A percentile compares a stretch with the other conserved stretches of the same genome.
Evolutionary conservation across 1,139 yeast genomes (phyloP).

Genomic region (Komagataea norvegica): DNA sequence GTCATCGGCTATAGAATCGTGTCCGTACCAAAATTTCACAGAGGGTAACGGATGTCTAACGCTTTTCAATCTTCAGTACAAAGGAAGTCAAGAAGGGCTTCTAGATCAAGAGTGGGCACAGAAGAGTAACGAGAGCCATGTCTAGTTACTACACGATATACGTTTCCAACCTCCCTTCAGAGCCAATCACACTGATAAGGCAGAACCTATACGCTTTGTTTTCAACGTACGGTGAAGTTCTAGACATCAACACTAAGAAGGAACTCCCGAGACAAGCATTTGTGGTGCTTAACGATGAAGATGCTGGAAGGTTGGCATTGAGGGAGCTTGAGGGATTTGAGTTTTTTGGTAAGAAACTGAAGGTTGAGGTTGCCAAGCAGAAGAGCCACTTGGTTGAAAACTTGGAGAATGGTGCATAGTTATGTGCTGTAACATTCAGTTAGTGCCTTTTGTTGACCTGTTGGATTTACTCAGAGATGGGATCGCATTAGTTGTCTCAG

Average conservation of each 20-base stretch:
- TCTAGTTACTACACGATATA: slow-evolving; percentile 6
- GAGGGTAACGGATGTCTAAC: too few species aligned
- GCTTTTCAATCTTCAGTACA: too few species aligned
- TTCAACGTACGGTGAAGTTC: slow-evolving; percentile 63
- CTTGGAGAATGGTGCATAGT: too few species aligned
- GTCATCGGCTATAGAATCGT: too few species aligned
- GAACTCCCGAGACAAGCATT: slow-evolving; percentile 68
- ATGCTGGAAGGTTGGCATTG: slow-evolving; percentile 52
- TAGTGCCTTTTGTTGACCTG: too few species aligned
- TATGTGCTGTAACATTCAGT: too few species aligned
- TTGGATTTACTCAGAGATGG: too few species aligned
- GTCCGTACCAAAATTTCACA: too few species aligned
- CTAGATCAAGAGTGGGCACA: not conserved
- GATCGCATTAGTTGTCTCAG: too few species aligned
- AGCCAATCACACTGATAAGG: slow-evolving; percentile 39
- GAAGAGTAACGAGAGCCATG: slow-evolving; percentile 1
- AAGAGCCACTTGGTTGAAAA: slow-evolving; percentile 31
- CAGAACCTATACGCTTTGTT: slow-evolving; percentile 58
- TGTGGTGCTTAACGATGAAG: slow-evolving; percentile 46
- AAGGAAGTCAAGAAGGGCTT: not conserved
- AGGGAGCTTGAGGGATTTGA: slow-evolving; percentile 42
- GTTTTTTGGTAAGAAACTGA: slow-evolving; percentile 55
- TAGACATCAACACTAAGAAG: slow-evolving; percentile 45
- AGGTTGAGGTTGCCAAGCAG: slow-evolving; percentile 42
- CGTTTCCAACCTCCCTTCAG: slow-evolving; percentile 11